These are phyloP conservation scores for Articulospora tetracladia DNA, from an alignment of 495 filamentous ascomycete species.

Conservation along the genomic window DNA sequence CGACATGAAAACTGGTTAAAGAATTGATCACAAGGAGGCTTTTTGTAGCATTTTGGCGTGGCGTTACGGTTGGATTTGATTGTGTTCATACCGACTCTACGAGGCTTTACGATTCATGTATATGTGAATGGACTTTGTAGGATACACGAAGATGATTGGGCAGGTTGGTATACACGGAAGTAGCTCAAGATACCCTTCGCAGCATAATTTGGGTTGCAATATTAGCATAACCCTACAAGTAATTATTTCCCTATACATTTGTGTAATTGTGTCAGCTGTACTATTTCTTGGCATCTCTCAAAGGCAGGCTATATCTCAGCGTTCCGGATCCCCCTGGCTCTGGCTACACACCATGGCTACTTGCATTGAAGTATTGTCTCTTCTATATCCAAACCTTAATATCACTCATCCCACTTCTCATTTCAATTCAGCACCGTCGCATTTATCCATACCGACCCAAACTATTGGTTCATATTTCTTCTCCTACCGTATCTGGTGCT, in stretches of 20 bases:
- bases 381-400: too few relatives aligned
- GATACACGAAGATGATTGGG: not conserved
- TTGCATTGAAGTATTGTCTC: too few relatives aligned
- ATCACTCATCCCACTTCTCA: too few relatives aligned
- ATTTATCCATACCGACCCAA: too few relatives aligned
- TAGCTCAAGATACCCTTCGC: not conserved
- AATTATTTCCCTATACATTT: not conserved
- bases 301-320: too few relatives aligned
- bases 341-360: too few relatives aligned
- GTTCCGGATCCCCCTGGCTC: too few relatives aligned
- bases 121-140: not conserved
- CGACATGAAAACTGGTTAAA: conserved; percentile 16
- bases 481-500: not conserved
- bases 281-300: too few relatives aligned
- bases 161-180: not conserved
- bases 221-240: not conserved
- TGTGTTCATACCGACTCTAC: not conserved
- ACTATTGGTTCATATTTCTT: not conserved
- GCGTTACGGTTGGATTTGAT: conserved; percentile 5
- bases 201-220: not conserved
- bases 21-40: not conserved
- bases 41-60: not conserved
- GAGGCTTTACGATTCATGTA: not conserved
- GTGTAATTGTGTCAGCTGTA: not conserved
- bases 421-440: too few relatives aligned